Conservation (phyloP, 345 rosid genomes). For the Salix arbutifolia region DNA sequence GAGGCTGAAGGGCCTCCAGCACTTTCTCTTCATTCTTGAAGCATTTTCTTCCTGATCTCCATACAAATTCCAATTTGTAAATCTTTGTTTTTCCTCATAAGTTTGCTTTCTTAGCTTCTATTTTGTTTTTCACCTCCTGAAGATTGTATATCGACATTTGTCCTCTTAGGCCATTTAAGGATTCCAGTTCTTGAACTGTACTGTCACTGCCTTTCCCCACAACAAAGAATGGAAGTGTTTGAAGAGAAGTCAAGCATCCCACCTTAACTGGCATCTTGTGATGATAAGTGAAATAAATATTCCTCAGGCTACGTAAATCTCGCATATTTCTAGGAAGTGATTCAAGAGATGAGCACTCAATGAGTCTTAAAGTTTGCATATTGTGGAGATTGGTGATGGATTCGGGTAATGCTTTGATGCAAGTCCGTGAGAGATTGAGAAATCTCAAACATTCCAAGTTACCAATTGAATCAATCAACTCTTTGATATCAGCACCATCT, state of each 20-base stretch:
- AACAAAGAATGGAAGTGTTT: constrained; percentile 4
- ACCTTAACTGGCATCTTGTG: background rate
- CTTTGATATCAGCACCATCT: too few relatives aligned
- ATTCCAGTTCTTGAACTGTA: constrained; percentile 3
- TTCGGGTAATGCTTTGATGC: too few relatives aligned
- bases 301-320: constrained; percentile 8
- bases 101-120: constrained; percentile 14
- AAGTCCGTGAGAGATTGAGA: too few relatives aligned
- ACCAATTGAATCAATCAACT: too few relatives aligned
- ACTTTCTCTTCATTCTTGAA: constrained; percentile 9
- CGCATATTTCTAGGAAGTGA: background rate
- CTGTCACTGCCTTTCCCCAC: background rate
- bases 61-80: background rate
- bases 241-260: constrained; percentile 1
- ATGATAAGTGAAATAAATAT: background rate
- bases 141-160: background rate
- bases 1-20: constrained; percentile 19
- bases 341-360: background rate
- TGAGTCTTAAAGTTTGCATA: background rate
- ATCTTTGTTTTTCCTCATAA: background rate
- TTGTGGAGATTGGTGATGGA: too few relatives aligned
- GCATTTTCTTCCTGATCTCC: background rate
- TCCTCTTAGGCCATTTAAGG: background rate
- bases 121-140: constrained; percentile 1
- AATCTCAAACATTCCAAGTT: too few relatives aligned